Conservation (phyloP, 2,329 filamentous ascomycete genomes). For the Pseudopyrenochaeta lycopersici region DNA sequence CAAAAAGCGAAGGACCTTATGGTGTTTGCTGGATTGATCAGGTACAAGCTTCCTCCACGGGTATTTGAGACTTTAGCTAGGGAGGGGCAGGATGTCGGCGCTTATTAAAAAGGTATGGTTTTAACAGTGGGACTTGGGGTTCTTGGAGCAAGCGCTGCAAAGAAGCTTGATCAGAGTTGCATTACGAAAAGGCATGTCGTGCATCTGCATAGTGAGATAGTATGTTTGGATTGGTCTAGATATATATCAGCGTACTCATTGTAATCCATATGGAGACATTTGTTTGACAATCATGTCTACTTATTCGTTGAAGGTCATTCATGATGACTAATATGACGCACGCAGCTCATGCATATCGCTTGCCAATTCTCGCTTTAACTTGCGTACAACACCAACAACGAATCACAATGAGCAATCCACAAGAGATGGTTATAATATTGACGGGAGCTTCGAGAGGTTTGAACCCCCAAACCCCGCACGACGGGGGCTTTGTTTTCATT, state of each 20-base stretch:
- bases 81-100: constrained; percentile 63
- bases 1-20: constrained; percentile 89
- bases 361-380: background rate
- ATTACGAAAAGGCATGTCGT: no score
- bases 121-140: background rate
- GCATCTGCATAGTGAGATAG: no score
- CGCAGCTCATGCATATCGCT: background rate
- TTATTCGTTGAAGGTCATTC: background rate
- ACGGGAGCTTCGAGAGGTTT: constrained; percentile 71
- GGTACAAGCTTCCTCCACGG: constrained; percentile 86
- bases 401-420: constrained; percentile 33
- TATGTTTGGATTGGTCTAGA: no score
- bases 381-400: background rate
- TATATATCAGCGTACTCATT: background rate
- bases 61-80: constrained; percentile 88
- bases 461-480: background rate
- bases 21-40: constrained; percentile 90
- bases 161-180: no score
- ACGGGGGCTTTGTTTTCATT: background rate
- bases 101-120: constrained; percentile 23
- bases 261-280: background rate
- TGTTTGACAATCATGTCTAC: background rate
- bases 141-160: no score
- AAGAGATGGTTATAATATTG: constrained; percentile 58
- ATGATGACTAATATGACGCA: constrained; percentile 5